These are phyloP conservation scores for Mycena olivaceomarginata DNA, from an alignment of 768 basidiomycete genomes.

Conservation along the genomic window DNA sequence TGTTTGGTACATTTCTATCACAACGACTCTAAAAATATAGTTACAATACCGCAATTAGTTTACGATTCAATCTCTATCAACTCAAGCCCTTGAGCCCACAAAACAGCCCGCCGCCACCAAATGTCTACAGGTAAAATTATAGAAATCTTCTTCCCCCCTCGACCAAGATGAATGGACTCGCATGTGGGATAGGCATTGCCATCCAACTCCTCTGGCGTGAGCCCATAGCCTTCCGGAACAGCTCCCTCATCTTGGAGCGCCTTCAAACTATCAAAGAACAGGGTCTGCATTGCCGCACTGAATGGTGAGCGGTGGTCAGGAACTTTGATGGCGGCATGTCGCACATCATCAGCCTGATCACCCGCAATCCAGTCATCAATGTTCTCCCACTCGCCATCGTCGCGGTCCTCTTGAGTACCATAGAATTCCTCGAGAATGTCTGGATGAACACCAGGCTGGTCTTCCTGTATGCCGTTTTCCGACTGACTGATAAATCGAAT, in stretches of 20 bases:
- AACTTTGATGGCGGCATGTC: constrained; percentile 1
- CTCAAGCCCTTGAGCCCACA: constrained; percentile 20
- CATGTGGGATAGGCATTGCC: not conserved
- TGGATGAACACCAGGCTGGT: too few species aligned
- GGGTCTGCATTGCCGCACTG: not conserved
- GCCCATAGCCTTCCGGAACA: not conserved
- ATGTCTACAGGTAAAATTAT: constrained; percentile 2
- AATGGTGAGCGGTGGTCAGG: not conserved
- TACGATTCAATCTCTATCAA: constrained; percentile 21
- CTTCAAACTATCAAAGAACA: not conserved
- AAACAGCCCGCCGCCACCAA: constrained; percentile 15
- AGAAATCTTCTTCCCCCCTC: constrained; percentile 7
- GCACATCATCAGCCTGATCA: constrained; percentile 3
- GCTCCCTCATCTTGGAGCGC: not conserved
- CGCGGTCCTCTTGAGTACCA: too few species aligned
- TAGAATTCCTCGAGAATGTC: too few species aligned
- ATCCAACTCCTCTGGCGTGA: not conserved
- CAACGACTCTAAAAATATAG: not conserved
- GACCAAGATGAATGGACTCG: constrained; percentile 21
- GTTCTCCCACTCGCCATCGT: too few species aligned
- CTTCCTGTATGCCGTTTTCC: too few species aligned
- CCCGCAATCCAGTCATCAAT: constrained; percentile 11
- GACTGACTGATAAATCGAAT: too few species aligned
- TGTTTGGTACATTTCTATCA: constrained; percentile 5
- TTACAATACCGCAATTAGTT: not conserved